Conservation (phyloP, 139 green algal genomes). For the Ettlia oleoabundans region DNA sequence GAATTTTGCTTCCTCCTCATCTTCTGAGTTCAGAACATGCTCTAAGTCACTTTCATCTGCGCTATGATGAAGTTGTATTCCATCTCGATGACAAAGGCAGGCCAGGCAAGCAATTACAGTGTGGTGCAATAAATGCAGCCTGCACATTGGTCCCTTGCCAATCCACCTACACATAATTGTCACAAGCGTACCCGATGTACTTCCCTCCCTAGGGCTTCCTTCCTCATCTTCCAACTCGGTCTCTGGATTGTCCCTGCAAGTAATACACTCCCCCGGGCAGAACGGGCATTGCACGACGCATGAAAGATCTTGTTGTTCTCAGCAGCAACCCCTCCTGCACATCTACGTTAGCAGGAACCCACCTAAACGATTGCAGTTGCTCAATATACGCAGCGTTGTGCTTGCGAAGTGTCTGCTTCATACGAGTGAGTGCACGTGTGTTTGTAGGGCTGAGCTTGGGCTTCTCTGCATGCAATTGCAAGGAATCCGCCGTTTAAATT, state of each 20-base stretch:
- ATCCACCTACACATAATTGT: too few relatives aligned
- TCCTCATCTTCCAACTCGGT: slow-evolving; percentile 25
- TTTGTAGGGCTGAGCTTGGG: slow-evolving; percentile 97
- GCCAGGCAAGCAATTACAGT: too few relatives aligned
- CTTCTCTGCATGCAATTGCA: slow-evolving; percentile 65
- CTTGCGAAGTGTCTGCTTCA: slow-evolving; percentile 98
- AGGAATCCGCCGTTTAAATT: too few relatives aligned
- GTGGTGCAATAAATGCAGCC: too few relatives aligned
- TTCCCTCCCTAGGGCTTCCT: too few relatives aligned
- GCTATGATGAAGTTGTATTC: too few relatives aligned
- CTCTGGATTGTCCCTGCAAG: slow-evolving; percentile 42
- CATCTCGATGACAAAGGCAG: too few relatives aligned
- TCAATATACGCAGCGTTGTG: slow-evolving; percentile 76
- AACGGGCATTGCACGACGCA: not conserved
- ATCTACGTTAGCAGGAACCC: not conserved
- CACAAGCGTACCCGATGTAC: too few relatives aligned
- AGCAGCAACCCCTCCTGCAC: not conserved
- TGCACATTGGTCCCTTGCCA: too few relatives aligned
- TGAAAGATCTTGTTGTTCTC: too few relatives aligned
- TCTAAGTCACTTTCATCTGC: not conserved
- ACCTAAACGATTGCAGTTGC: slow-evolving; percentile 60
- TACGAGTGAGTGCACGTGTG: slow-evolving; percentile 93
- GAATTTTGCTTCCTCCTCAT: slow-evolving; percentile 55
- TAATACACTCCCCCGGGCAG: not conserved
- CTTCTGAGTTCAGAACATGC: slow-evolving; percentile 14